A percentile compares a stretch with the other conserved stretches of the same genome.
phyloP scores from a whole-genome alignment of 139 green algal species.

The Ettlia oleoabundans region DNA sequence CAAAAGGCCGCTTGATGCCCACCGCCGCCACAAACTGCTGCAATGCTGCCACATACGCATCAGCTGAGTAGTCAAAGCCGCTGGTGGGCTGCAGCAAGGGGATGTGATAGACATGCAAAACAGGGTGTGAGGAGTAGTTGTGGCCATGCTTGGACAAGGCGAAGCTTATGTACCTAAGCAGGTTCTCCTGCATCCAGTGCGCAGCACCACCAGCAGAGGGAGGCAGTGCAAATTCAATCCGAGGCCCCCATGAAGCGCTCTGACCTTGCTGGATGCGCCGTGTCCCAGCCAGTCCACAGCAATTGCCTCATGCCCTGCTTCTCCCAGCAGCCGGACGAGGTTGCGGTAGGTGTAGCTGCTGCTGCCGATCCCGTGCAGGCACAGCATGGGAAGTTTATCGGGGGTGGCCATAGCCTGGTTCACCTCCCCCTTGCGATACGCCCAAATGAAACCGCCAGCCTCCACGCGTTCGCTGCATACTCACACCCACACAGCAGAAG shows the following conservation, averaged over 20 bases:
- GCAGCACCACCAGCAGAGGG: neutral
- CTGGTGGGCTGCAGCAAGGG: slow-evolving; percentile 29
- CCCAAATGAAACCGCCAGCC: slow-evolving; percentile 50
- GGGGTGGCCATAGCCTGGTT: slow-evolving; percentile 17
- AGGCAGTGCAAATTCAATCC: neutral
- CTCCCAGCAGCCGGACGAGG: slow-evolving; percentile 61
- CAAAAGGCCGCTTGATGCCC: slow-evolving; percentile 60
- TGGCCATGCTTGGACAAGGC: too few species aligned
- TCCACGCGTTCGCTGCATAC: neutral
- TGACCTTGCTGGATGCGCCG: slow-evolving; percentile 63
- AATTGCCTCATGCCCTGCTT: slow-evolving; percentile 59
- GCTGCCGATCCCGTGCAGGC: slow-evolving; percentile 76
- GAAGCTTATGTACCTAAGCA: neutral
- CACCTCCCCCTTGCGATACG: slow-evolving; percentile 58
- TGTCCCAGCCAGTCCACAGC: slow-evolving; percentile 81
- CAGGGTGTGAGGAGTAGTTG: too few species aligned
- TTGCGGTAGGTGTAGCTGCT: slow-evolving; percentile 71
- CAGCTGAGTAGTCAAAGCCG: slow-evolving; percentile 60
- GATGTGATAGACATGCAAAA: neutral
- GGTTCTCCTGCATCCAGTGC: neutral
- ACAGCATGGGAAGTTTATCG: slow-evolving; percentile 59
- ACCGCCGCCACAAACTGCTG: slow-evolving; percentile 54
- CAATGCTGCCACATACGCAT: slow-evolving; percentile 57
- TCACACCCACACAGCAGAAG: too few species aligned
- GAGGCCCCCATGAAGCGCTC: neutral